These are phyloP conservation scores for Orbilia ellipsospora DNA, from an alignment of 2,329 filamentous ascomycete species.

Conservation along the genomic window DNA sequence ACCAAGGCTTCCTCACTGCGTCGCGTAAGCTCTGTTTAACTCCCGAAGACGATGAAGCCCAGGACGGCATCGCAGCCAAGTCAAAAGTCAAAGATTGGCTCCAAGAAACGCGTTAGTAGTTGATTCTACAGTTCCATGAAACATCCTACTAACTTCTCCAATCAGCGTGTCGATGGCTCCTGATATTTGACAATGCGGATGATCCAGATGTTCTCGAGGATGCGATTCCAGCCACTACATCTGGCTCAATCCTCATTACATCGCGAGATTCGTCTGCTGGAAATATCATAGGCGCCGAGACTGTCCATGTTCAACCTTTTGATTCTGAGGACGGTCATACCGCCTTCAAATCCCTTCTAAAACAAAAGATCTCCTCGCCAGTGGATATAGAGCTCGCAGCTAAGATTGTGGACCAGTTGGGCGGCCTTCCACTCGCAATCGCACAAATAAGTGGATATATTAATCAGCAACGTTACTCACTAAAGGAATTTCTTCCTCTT, in stretches of 20 bases:
- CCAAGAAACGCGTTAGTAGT: conserved; percentile 14
- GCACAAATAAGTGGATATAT: conserved; percentile 60
- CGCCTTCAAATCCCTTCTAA: conserved; percentile 22
- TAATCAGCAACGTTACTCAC: conserved; percentile 56
- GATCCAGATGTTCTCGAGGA: too few relatives aligned
- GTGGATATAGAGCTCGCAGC: conserved; percentile 47
- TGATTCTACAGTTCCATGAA: too few relatives aligned
- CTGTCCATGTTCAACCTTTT: conserved; percentile 56
- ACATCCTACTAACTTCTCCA: too few relatives aligned
- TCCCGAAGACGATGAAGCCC: conserved; percentile 49
- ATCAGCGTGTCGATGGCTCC: too few relatives aligned
- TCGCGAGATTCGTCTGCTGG: conserved; percentile 56
- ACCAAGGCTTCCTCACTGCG: conserved; percentile 57
- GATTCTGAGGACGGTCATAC: conserved; percentile 32
- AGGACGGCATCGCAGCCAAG: conserved; percentile 54
- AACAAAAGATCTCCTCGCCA: conserved; percentile 26
- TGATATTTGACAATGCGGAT: too few relatives aligned
- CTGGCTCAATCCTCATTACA: conserved; percentile 57
- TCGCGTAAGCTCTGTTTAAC: conserved; percentile 40
- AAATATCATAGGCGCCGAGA: conserved; percentile 46
- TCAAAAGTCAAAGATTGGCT: conserved; percentile 60
- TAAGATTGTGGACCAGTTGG: conserved; percentile 57
- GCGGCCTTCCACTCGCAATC: conserved; percentile 60
- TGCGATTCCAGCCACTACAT: too few relatives aligned
- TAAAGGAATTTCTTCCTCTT: conserved; percentile 59